These are phyloP conservation scores for Chenopodium suecicum DNA, from an alignment of 148 eudicot genomes.

Conservation along the genomic window DNA sequence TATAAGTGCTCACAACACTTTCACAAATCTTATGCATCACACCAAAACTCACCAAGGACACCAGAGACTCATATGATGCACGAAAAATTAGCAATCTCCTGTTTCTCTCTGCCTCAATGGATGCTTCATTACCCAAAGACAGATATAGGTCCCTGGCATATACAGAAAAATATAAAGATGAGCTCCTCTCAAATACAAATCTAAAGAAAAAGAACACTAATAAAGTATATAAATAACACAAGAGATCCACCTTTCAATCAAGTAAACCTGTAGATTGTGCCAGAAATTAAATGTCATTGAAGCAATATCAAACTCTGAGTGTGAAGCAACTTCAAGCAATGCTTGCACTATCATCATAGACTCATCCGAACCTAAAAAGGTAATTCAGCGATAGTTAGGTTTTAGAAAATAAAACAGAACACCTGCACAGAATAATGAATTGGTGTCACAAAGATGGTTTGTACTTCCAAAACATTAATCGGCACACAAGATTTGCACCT, in stretches of 20 bases:
- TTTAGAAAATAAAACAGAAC: not conserved
- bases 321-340: conserved; percentile 86
- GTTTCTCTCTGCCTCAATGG: conserved; percentile 78
- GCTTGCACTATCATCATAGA: conserved; percentile 90
- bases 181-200: conserved; percentile 13
- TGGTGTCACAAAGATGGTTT: not conserved
- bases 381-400: not conserved
- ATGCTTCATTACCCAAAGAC: conserved; percentile 60
- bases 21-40: not conserved
- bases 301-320: conserved; percentile 96
- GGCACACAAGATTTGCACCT: conserved; percentile 1
- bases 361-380: conserved; percentile 75
- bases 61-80: conserved; percentile 86
- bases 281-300: conserved; percentile 99
- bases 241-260: conserved; percentile 68
- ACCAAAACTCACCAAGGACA: conserved; percentile 75
- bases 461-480: not conserved
- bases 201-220: not conserved
- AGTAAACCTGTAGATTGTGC: conserved; percentile 88
- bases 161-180: conserved; percentile 2
- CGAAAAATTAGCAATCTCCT: conserved; percentile 70
- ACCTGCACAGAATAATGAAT: not conserved
- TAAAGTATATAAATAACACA: not conserved
- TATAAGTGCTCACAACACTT: not conserved
- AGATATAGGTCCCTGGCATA: conserved; percentile 61